Base-by-base conservation (phyloP, 176 grass and related monocot species). In the Oryza officinalis region DNA sequence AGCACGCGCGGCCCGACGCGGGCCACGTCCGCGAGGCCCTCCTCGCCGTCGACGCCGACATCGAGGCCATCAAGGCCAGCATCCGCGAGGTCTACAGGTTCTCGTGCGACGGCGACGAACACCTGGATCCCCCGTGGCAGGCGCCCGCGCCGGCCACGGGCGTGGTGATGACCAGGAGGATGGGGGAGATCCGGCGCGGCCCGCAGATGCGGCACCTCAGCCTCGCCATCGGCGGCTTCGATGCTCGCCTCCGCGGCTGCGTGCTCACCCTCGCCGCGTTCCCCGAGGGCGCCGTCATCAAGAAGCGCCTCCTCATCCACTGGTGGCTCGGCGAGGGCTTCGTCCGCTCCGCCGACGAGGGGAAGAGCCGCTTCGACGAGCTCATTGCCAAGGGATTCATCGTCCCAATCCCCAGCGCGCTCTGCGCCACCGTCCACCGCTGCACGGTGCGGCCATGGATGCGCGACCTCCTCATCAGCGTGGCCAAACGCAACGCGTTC, bases 241-340 rank as follows among this genome's bases (percentile, higher is more conserved):
- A 93, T 13, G 25, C 0, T 0, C 61, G 54, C 13, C 13, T 88
- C 0, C 71, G 23, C 31, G 44, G 75, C 61, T 85, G 87, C 22
- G 23, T 70, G 13, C 86, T 87, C 69, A 90, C 88, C 74, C 46
- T 93, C 65, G 66, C 81, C 44, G 35, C 87, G 0, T 93, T 90
- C 84, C 88, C 88, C 0, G 85, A 86, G 2, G 75, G 75, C 11
- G 66, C 91, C 18, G 45, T 88, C 41, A 75, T 93, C 64, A 90
- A 81, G 66, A 90, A 88, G 45, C 83, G 82, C 14, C 26, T 65
- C 5, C 77, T 94, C 18, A 22, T 92, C 74, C 84, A 89, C 76
- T 92, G 91, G 87, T 89, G 92, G 92, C 31, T 94, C 14, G 88
- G 74, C 0, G 82, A 88, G 30, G 85, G 79, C 13, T 76, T 88